Conservation (phyloP, 2,329 filamentous ascomycete genomes). For the Pezicula carpinea region DNA sequence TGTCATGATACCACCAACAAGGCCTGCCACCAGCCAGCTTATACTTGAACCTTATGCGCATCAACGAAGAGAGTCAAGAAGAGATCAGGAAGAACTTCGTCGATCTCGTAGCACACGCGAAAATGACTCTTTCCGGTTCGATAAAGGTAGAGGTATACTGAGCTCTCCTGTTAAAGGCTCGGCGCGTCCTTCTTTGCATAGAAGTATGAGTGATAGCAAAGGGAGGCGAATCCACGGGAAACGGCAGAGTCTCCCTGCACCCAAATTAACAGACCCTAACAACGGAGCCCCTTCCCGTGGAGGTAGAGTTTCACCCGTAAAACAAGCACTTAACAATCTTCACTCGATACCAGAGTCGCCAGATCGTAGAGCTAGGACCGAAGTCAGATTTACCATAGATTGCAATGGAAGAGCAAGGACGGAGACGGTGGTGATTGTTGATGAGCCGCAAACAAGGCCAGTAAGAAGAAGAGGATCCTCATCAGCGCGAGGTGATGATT, state of each 20-base stretch:
- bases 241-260: neutral
- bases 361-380: slow-evolving; percentile 39
- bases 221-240: slow-evolving; percentile 20
- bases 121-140: slow-evolving; percentile 14
- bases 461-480: slow-evolving; percentile 11
- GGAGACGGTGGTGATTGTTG: slow-evolving; percentile 24
- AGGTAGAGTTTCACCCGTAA: slow-evolving; percentile 43
- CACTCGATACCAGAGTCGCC: slow-evolving; percentile 54
- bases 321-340: slow-evolving; percentile 44
- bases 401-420: slow-evolving; percentile 45
- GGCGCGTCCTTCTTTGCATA: slow-evolving; percentile 20
- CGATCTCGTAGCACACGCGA: slow-evolving; percentile 21
- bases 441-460: slow-evolving; percentile 14
- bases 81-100: slow-evolving; percentile 26
- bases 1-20: slow-evolving; percentile 18
- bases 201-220: slow-evolving; percentile 26
- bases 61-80: slow-evolving; percentile 24
- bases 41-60: slow-evolving; percentile 27
- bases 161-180: slow-evolving; percentile 28
- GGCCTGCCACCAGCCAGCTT: slow-evolving; percentile 23
- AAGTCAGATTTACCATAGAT: slow-evolving; percentile 61
- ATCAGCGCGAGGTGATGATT: slow-evolving; percentile 27
- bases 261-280: slow-evolving; percentile 11
- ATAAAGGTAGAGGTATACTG: slow-evolving; percentile 22
- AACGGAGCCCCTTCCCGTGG: slow-evolving; percentile 17